Conservation (phyloP, 768 basidiomycete genomes). For the Russula emetica region DNA sequence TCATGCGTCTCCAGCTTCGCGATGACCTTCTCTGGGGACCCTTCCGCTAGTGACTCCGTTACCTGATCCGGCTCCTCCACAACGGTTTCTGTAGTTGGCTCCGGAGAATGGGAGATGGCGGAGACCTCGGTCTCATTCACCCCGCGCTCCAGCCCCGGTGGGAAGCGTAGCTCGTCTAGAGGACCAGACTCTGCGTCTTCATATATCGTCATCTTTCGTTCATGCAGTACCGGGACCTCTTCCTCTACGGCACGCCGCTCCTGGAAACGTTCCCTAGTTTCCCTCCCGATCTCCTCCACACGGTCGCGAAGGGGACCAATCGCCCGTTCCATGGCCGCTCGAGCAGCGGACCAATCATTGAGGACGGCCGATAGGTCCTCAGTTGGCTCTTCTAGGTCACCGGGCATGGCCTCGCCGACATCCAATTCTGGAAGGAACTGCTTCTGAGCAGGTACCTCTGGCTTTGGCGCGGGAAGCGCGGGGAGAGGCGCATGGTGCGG, state of each 20-base stretch:
- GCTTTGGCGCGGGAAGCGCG: neutral
- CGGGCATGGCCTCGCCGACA: conserved; percentile 20
- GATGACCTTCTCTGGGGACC: neutral
- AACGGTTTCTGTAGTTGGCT: conserved; percentile 16
- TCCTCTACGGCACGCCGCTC: conserved; percentile 18
- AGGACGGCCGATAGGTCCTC: conserved; percentile 1
- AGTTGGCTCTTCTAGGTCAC: conserved; percentile 15
- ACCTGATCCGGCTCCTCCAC: conserved; percentile 16
- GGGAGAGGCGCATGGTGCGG: neutral
- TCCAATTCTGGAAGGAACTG: conserved; percentile 16
- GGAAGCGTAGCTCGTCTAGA: conserved; percentile 20
- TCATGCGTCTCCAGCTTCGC: conserved; percentile 2
- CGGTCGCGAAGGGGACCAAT: conserved; percentile 18
- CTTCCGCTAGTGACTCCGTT: neutral
- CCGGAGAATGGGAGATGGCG: conserved; percentile 9
- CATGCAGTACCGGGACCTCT: conserved; percentile 1
- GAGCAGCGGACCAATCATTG: conserved; percentile 22
- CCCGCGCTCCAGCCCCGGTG: conserved; percentile 14
- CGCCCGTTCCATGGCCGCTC: conserved; percentile 22
- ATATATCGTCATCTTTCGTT: conserved; percentile 23
- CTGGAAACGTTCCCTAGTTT: conserved; percentile 17
- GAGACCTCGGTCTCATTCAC: conserved; percentile 8
- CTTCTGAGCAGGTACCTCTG: neutral
- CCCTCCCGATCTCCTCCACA: conserved; percentile 18
- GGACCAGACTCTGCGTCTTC: conserved; percentile 17